These are phyloP conservation scores for Corymbia maculata DNA, from an alignment of 345 rosid species.

Conservation along the genomic window DNA sequence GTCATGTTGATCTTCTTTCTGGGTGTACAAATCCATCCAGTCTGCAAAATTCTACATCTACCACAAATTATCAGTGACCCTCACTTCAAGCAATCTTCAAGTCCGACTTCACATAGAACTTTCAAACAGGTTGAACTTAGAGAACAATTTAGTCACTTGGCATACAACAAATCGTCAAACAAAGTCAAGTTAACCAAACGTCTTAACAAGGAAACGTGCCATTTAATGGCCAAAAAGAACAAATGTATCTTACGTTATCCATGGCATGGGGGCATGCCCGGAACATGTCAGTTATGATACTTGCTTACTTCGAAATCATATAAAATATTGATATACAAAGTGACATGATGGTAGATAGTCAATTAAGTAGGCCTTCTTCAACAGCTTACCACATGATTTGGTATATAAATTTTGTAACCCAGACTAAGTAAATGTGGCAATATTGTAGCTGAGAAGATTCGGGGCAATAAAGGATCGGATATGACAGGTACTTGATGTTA, in stretches of 20 bases:
- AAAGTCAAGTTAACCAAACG: rapidly evolving
- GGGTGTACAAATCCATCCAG: background rate
- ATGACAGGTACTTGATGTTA: background rate
- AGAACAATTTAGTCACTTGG: background rate
- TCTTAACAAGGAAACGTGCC: too few species aligned
- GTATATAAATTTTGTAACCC: background rate
- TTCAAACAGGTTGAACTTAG: background rate
- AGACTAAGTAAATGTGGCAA: background rate
- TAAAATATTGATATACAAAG: background rate
- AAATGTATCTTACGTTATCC: rapidly evolving
- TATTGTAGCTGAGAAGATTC: background rate
- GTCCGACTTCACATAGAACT: rapidly evolving
- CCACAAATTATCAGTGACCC: background rate
- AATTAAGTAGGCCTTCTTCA: background rate
- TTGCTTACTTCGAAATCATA: background rate
- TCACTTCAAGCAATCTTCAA: background rate
- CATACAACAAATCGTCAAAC: rapidly evolving
- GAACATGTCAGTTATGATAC: rapidly evolving
- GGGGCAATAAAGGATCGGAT: background rate
- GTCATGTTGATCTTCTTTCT: background rate
- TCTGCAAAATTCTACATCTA: background rate
- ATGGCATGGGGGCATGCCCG: rapidly evolving
- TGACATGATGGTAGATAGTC: rapidly evolving
- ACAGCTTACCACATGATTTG: background rate
- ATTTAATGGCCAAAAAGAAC: background rate